Base-by-base conservation (phyloP, 306 rosid genomes). In the Castanopsis chinensis region DNA sequence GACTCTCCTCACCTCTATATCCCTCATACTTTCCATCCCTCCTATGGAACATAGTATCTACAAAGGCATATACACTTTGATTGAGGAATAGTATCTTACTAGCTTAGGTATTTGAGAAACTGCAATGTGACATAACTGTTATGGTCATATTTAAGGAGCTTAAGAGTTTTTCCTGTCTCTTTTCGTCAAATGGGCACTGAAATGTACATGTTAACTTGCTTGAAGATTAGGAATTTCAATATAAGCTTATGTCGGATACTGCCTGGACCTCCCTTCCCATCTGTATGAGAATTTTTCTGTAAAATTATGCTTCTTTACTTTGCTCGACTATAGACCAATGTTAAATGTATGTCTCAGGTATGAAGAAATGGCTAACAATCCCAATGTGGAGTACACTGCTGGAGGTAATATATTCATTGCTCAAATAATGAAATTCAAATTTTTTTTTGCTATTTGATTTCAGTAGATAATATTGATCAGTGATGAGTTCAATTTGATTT, bases 361-460 rank as follows among this genome's bases (percentile, higher is more conserved):
- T 1, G 98, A 89, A 0, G 98, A 95, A 81, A 15, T 91, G 89
- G 71, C 91, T 76, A 35, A 81, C 75, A 89, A 87, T 18, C 54
- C 52, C 69, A 90, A 77, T 14, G 99, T 95, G 80, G 99, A 92
- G 81, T 95, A 86, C 81, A 95, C 89, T 80, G 99, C 97, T 71
- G 99, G 99, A 92, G 99, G 99, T 95, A 88, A 77, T 71, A 51
- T 11, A 1, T 28, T 63, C 35, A 23, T 63, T 63, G 35, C 9
- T 13, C 30, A 63, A 49, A 63, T 27, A 13, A 27, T 15, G 69
- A 27, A 28, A 27, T 63, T 63, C 30, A 28, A 5, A 14, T 23
- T 4, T 11, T 60, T 4, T 27, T 28, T 25, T 63, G 35, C 69
- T 63, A 27, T 63, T 63, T 63, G 41, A 63, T 33, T 5, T 28